Conservation (phyloP, 768 basidiomycete genomes). For the Boletus coccyginus region DNA sequence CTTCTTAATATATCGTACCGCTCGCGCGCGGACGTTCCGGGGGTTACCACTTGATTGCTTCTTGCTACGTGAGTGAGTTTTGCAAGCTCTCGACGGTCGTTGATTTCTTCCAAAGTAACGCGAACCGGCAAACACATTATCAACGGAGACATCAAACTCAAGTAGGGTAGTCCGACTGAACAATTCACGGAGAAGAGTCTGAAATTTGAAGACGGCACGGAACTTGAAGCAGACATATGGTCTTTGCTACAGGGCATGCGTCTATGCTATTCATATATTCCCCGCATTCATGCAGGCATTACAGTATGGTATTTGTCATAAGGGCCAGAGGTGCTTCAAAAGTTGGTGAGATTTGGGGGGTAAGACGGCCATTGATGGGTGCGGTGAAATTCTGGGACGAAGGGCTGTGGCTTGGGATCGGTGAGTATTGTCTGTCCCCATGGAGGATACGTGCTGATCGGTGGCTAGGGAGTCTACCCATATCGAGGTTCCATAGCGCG, state of each 20-base stretch:
- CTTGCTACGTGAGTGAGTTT: neutral
- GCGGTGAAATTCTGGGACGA: conserved; percentile 23
- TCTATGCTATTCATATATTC: neutral
- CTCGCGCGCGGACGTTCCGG: conserved; percentile 26
- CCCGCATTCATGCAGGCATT: neutral
- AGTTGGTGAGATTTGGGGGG: conserved; percentile 53
- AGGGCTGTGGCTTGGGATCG: conserved; percentile 26
- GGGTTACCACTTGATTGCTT: conserved; percentile 31
- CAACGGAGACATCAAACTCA: conserved; percentile 44
- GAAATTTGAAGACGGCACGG: conserved; percentile 21
- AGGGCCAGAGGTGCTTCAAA: conserved; percentile 42
- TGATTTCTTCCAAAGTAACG: conserved; percentile 11
- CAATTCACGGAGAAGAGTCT: conserved; percentile 23
- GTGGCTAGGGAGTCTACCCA: neutral
- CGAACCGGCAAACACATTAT: conserved; percentile 39
- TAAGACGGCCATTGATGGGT: conserved; percentile 54
- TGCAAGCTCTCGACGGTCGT: neutral
- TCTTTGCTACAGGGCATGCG: conserved; percentile 18
- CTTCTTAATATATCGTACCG: conserved; percentile 18
- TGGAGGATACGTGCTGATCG: neutral
- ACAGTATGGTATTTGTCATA: no score
- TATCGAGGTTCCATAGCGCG: conserved; percentile 8
- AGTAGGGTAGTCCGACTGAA: conserved; percentile 32
- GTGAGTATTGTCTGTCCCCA: neutral
- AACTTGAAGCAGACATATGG: conserved; percentile 21